A percentile compares a stretch with the other conserved stretches of the same genome.
Conservation (phyloP, 805 yeast species). For the Saccharomycopsis sp. region DNA sequence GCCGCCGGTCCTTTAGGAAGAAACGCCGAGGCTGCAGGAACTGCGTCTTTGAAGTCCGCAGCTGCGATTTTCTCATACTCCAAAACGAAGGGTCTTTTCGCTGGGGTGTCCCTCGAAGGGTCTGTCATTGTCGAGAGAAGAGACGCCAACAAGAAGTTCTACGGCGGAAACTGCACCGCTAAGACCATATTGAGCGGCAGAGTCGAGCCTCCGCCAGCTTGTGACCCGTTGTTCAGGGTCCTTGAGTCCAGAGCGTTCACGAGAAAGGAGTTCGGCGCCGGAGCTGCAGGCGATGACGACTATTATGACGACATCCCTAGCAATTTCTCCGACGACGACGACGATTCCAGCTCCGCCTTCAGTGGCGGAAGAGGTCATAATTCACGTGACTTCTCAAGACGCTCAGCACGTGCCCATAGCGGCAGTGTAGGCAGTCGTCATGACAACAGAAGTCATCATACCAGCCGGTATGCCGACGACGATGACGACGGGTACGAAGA, state of each 20-base stretch:
- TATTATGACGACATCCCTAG: slow-evolving; percentile 74
- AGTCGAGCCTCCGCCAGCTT: slow-evolving; percentile 89
- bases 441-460: slow-evolving; percentile 20
- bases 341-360: slow-evolving; percentile 26
- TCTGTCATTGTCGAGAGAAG: slow-evolving; percentile 95
- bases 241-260: slow-evolving; percentile 80
- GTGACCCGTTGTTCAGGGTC: slow-evolving; percentile 80
- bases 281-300: slow-evolving; percentile 53
- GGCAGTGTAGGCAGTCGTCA: slow-evolving; percentile 26
- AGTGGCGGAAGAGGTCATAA: slow-evolving; percentile 35
- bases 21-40: slow-evolving; percentile 95
- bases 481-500: slow-evolving; percentile 26
- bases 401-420: slow-evolving; percentile 28
- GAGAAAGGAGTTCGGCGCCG: slow-evolving; percentile 42
- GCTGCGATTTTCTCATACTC: slow-evolving; percentile 92
- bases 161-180: slow-evolving; percentile 87
- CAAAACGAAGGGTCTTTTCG: slow-evolving; percentile 92
- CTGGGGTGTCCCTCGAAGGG: slow-evolving; percentile 96
- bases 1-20: slow-evolving; percentile 98
- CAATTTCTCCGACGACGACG: slow-evolving; percentile 51
- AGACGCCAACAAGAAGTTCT: slow-evolving; percentile 93
- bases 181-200: slow-evolving; percentile 75
- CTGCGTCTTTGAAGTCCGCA: slow-evolving; percentile 80
- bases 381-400: slow-evolving; percentile 38
- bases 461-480: slow-evolving; percentile 21